Evolutionary conservation across 2,329 filamentous ascomycete genomes (phyloP), one percentile per base, ranked within the genome.

Genomic region (Arthroderma uncinatum): DNA sequence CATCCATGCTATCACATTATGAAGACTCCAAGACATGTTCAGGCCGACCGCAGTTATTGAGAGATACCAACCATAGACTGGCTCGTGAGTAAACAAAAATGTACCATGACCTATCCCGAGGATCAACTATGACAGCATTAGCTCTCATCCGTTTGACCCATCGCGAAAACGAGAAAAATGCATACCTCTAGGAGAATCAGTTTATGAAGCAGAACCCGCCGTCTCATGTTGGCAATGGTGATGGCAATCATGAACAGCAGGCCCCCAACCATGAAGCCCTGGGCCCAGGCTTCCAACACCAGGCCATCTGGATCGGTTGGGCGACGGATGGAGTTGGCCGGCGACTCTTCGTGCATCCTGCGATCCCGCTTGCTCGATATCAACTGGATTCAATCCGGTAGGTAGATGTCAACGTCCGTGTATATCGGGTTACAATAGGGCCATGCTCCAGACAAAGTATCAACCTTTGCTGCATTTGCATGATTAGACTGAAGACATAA

Each of bases 1-100:
- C 68, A 86, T 78, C 83, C 82, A 86, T 0, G 82, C 77, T 59
- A 86, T 81, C 59, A 85, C 74, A 61, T 85, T 86, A 67, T 86
- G 83, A 7, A 86, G 68, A 10, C 74, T 77, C 80, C 82, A 85
- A 2, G 80, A 83, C n/a, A 77, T 70, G 61, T 83, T 83, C 23
- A 86, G 75, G 16, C 80, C 76, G 6, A 84, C 78, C 6, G 80
- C 82, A 1, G 79, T 82, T 23, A 76, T 72, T 1, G 80, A 82
- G 2, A 85, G 73, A 68, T 83, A 85, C 82, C 82, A 85, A 53
- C 79, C 81, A 64, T 82, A 83, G 2, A 73, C 72, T 0, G 79
- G 79, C 7, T 73, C 74, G 59, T 76, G 70, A 56, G 78, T 75
- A 68, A 84, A 83, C 36, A 82, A 77, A 66, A 82, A 83, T 58